A percentile compares a stretch with the other conserved stretches of the same genome.
These are phyloP conservation scores for Salvia sclarea DNA, from an alignment of 305 asterid genomes.

Conservation along the genomic window DNA sequence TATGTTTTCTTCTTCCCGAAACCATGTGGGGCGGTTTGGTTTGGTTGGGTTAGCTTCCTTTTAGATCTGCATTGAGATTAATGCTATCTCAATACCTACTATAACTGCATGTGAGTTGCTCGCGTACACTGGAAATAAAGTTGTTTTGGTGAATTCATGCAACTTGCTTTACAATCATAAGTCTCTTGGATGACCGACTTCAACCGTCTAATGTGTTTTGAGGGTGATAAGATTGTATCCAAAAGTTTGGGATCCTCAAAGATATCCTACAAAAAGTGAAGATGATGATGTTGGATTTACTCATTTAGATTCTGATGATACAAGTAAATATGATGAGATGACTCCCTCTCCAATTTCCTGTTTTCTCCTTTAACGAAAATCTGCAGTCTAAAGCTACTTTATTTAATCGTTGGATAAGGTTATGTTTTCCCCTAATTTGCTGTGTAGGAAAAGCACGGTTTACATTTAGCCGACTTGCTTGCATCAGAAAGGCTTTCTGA, in stretches of 20 bases:
- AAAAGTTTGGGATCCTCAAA: conserved; percentile 1
- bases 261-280: conserved; percentile 16
- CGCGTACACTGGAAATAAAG: background rate
- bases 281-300: conserved; percentile 8
- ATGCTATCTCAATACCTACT: conserved; percentile 2
- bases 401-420: conserved; percentile 38
- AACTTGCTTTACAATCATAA: background rate
- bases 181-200: background rate
- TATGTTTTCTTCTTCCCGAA: conserved; percentile 9
- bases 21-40: conserved; percentile 5
- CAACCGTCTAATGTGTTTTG: background rate
- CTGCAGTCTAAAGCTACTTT: conserved; percentile 32
- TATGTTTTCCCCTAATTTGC: conserved; percentile 9
- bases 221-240: background rate
- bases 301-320: conserved; percentile 25
- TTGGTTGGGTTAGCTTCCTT: conserved; percentile 7
- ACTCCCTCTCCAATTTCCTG: background rate
- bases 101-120: conserved; percentile 23
- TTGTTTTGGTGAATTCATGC: conserved; percentile 5
- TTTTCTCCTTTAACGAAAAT: conserved; percentile 9
- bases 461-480: conserved; percentile 24
- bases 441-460: conserved; percentile 23
- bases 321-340: conserved; percentile 1
- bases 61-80: background rate
- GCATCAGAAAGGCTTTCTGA: conserved; percentile 31